phyloP scores from a whole-genome alignment of 805 yeast species.

The Schwanniomyces occidentalis region DNA sequence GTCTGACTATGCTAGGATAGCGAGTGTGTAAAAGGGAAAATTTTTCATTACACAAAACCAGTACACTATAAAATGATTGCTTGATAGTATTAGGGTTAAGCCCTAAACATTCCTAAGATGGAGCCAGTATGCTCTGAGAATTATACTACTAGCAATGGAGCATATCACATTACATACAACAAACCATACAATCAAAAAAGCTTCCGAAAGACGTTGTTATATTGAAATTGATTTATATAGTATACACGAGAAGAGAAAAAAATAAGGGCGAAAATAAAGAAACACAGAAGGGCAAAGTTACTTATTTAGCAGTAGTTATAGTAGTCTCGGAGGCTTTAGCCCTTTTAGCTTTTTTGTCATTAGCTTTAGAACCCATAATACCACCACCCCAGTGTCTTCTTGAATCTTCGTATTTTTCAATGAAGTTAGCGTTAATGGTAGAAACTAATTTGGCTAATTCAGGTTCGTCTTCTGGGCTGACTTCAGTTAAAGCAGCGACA shows the following conservation, averaged over 20 bases:
- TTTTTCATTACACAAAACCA: conserved; percentile 12
- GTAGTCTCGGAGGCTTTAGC: conserved; percentile 49
- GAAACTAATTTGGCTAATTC: conserved; percentile 90
- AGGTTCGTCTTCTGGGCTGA: conserved; percentile 90
- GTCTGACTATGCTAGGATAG: too few relatives aligned
- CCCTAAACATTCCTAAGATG: background rate
- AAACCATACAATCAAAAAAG: too few relatives aligned
- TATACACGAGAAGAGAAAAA: too few relatives aligned
- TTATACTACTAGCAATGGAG: too few relatives aligned
- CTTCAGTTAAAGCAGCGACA: conserved; percentile 96
- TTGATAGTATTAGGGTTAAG: background rate
- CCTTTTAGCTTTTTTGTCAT: conserved; percentile 77
- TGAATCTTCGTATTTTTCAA: conserved; percentile 89
- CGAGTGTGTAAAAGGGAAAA: conserved; percentile 10
- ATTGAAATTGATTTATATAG: too few relatives aligned
- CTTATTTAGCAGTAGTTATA: conserved; percentile 3
- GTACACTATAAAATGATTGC: background rate
- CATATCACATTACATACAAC: too few relatives aligned
- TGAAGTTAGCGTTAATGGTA: conserved; percentile 90
- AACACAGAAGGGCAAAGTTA: background rate
- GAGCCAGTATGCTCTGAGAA: background rate
- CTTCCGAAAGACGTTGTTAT: too few relatives aligned
- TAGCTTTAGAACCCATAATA: conserved; percentile 92
- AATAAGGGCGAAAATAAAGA: too few relatives aligned
- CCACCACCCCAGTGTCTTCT: conserved; percentile 99